phyloP scores from a whole-genome alignment of 441 rosid species.

The Viola pubescens region DNA sequence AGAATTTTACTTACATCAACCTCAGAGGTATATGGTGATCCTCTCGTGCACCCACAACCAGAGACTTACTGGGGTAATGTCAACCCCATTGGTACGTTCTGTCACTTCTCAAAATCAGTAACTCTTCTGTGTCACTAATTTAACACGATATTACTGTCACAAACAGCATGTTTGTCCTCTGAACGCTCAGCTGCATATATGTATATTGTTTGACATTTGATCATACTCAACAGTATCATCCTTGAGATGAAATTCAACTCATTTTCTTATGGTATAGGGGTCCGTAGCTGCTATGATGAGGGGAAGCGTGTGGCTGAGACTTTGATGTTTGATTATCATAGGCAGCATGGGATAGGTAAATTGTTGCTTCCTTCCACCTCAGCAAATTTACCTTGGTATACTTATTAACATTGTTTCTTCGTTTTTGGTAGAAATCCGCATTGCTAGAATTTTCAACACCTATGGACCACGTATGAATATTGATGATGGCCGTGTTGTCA shows the following conservation, averaged over 20 bases:
- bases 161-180: background rate
- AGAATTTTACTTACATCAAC: constrained; percentile 93
- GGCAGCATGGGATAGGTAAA: constrained; percentile 90
- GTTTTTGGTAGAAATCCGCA: constrained; percentile 51
- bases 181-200: background rate
- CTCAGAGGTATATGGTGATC: constrained; percentile 95
- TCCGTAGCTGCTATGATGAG: constrained; percentile 87
- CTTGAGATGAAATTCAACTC: background rate
- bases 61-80: constrained; percentile 97
- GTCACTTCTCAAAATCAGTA: background rate
- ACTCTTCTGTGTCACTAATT: background rate
- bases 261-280: constrained; percentile 31
- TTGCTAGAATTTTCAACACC: constrained; percentile 92
- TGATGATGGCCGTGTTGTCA: constrained; percentile 98
- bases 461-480: constrained; percentile 98
- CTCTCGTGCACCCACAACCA: constrained; percentile 76
- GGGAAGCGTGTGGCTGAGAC: constrained; percentile 97
- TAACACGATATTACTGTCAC: background rate
- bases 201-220: background rate
- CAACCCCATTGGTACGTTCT: constrained; percentile 70
- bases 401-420: background rate
- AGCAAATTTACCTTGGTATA: constrained; percentile 1
- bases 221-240: constrained; percentile 5
- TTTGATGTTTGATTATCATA: constrained; percentile 91
- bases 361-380: constrained; percentile 9